Evolutionary conservation across 2,329 filamentous ascomycete genomes (phyloP).

Genomic region (Drechslera avenae): DNA sequence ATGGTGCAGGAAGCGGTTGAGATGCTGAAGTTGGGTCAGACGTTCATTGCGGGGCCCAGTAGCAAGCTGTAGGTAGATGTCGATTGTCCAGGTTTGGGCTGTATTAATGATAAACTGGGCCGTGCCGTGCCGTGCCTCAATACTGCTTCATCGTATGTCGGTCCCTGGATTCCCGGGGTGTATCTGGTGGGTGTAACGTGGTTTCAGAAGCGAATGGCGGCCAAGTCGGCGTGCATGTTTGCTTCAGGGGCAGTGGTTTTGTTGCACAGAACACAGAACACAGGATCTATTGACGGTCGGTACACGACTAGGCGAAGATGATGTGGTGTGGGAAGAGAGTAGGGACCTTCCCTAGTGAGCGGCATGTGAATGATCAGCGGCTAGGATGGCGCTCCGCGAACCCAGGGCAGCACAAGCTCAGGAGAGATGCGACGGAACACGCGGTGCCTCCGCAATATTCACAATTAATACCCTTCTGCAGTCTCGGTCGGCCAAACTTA

Average conservation of each 20-base stretch:
- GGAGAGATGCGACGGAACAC: constrained; percentile 14
- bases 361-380: constrained; percentile 28
- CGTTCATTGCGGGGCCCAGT: constrained; percentile 37
- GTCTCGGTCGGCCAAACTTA: constrained; percentile 3
- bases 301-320: neutral
- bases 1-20: constrained; percentile 68
- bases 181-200: constrained; percentile 7
- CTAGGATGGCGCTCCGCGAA: constrained; percentile 22
- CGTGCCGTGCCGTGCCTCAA: neutral
- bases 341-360: constrained; percentile 6
- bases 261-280: no score
- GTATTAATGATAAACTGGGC: neutral
- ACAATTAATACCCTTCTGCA: constrained; percentile 6
- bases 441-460: constrained; percentile 12
- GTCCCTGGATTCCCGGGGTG: neutral
- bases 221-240: no score
- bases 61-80: constrained; percentile 42
- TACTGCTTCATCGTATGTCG: constrained; percentile 1
- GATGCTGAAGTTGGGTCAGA: constrained; percentile 46
- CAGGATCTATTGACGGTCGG: neutral
- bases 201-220: neutral
- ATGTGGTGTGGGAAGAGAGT: neutral
- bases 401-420: constrained; percentile 21
- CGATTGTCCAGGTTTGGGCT: neutral
- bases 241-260: no score